A percentile compares a stretch with the other conserved stretches of the same genome.
These are phyloP conservation scores for Penicillium sp. DNA, from an alignment of 2,329 filamentous ascomycete genomes.

Conservation along the genomic window DNA sequence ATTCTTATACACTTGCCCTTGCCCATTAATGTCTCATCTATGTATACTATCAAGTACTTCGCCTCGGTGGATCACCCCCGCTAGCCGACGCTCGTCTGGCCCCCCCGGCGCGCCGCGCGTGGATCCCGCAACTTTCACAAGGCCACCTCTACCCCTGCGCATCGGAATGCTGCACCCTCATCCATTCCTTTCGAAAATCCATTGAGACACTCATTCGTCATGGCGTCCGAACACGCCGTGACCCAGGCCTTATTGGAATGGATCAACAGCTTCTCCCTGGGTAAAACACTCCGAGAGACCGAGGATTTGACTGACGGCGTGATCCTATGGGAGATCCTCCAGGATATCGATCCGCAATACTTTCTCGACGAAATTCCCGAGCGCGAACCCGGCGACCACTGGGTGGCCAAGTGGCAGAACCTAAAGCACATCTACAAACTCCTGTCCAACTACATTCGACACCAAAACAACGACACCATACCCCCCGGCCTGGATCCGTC, in stretches of 20 bases:
- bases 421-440: slow-evolving; percentile 54
- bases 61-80: slow-evolving; percentile 22
- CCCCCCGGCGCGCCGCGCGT: slow-evolving; percentile 29
- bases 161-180: slow-evolving; percentile 20
- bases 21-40: no score
- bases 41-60: no score
- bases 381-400: slow-evolving; percentile 48
- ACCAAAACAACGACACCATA: slow-evolving; percentile 49
- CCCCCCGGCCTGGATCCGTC: slow-evolving; percentile 47
- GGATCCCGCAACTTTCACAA: slow-evolving; percentile 27
- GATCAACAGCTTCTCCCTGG: slow-evolving; percentile 52
- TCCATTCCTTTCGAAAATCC: slow-evolving; percentile 9
- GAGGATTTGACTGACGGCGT: slow-evolving; percentile 51
- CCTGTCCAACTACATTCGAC: slow-evolving; percentile 49
- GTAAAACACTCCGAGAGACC: slow-evolving; percentile 45
- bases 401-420: slow-evolving; percentile 55
- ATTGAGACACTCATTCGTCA: slow-evolving; percentile 28
- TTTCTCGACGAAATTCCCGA: slow-evolving; percentile 54
- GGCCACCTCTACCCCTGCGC: slow-evolving; percentile 12
- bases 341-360: slow-evolving; percentile 53
- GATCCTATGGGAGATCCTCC: slow-evolving; percentile 53
- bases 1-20: no score
- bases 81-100: slow-evolving; percentile 21
- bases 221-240: slow-evolving; percentile 51
- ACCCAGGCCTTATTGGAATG: slow-evolving; percentile 52